Conservation (phyloP, 805 yeast species). For the Brettanomyces nanus region DNA sequence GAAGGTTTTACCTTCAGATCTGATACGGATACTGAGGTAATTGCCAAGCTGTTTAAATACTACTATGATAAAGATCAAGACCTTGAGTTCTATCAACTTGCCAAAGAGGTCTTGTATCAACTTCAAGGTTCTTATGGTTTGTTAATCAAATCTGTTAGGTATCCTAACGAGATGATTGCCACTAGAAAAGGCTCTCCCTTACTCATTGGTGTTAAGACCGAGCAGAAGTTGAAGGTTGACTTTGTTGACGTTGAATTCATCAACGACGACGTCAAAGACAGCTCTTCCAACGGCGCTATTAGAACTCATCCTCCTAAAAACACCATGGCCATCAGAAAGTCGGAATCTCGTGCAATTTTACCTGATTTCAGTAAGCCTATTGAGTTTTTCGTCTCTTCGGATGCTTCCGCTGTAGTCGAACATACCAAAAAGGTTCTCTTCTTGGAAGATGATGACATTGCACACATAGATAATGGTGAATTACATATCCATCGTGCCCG, state of each 20-base stretch:
- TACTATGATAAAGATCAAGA: constrained; percentile 68
- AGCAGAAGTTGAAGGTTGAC: constrained; percentile 90
- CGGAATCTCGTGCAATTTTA: constrained; percentile 87
- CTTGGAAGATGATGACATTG: constrained; percentile 97
- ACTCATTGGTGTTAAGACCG: constrained; percentile 94
- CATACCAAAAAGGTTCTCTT: constrained; percentile 96
- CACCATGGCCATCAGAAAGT: constrained; percentile 22
- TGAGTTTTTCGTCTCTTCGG: constrained; percentile 93
- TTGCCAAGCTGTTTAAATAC: constrained; percentile 91
- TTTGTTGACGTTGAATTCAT: constrained; percentile 98
- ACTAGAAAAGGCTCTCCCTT: constrained; percentile 98
- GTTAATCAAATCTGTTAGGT: constrained; percentile 83
- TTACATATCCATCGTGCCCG: constrained; percentile 96
- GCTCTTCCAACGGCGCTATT: constrained; percentile 9
- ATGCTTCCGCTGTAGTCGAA: constrained; percentile 92
- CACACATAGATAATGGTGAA: constrained; percentile 97
- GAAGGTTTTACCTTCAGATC: constrained; percentile 82
- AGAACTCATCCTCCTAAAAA: constrained; percentile 2
- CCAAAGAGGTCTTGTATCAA: constrained; percentile 86
- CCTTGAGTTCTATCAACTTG: constrained; percentile 82
- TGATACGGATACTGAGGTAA: constrained; percentile 97
- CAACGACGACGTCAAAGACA: constrained; percentile 31
- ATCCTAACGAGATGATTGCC: constrained; percentile 93
- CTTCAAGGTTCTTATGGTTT: constrained; percentile 97
- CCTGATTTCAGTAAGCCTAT: constrained; percentile 88